Conservation (phyloP, 805 yeast genomes). For the Yarrowia phangngaensis region DNA sequence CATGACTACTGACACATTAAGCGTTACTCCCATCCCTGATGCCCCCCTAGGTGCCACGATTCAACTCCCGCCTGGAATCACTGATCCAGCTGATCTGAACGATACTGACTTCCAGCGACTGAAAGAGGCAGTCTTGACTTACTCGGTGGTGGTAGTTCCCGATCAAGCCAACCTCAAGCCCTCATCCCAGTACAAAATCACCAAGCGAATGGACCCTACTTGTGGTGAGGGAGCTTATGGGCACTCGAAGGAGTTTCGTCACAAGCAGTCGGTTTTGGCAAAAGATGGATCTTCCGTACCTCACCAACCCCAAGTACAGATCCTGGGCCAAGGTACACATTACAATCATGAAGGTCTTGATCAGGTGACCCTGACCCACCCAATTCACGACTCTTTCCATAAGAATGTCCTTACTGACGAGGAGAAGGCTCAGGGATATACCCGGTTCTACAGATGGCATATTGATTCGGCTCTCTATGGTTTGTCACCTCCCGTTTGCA, state of each 20-base stretch:
- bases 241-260: conserved; percentile 74
- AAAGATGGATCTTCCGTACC: conserved; percentile 81
- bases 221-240: conserved; percentile 64
- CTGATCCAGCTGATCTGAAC: conserved; percentile 66
- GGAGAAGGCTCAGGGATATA: conserved; percentile 57
- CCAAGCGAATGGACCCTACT: conserved; percentile 75
- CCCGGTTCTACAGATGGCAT: conserved; percentile 91
- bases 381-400: conserved; percentile 80
- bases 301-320: conserved; percentile 82
- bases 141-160: conserved; percentile 74
- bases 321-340: conserved; percentile 72
- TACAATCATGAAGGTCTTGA: conserved; percentile 57
- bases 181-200: conserved; percentile 67
- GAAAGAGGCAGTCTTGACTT: conserved; percentile 59
- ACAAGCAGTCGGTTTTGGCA: conserved; percentile 61
- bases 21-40: conserved; percentile 47
- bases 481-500: conserved; percentile 79
- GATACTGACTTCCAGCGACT: conserved; percentile 62
- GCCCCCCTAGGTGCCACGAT: conserved; percentile 68
- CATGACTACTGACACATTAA: conserved; percentile 27
- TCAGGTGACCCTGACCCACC: conserved; percentile 65
- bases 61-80: conserved; percentile 60
- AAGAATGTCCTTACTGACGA: conserved; percentile 59
- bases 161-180: conserved; percentile 66
- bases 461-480: conserved; percentile 86